Evolutionary conservation across 2,329 filamentous ascomycete genomes (phyloP).

Genomic region (Xenoacremonium recifei): DNA sequence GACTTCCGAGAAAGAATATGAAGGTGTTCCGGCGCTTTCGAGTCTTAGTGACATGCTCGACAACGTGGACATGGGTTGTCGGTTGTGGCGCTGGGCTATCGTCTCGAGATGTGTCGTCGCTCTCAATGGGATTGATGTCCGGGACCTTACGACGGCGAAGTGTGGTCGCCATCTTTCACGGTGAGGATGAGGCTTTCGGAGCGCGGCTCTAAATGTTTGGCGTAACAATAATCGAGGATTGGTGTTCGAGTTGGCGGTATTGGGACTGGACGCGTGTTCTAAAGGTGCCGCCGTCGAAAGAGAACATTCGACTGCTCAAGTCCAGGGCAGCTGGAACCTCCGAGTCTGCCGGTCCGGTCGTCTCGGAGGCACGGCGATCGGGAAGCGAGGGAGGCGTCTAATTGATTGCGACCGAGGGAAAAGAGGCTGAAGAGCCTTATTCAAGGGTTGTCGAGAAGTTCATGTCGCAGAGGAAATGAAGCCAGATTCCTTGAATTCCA

Average conservation of each 20-base stretch:
- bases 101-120: conserved; percentile 22
- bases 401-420: too few species aligned
- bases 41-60: conserved; percentile 45
- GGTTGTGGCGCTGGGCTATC: conserved; percentile 25
- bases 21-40: conserved; percentile 76
- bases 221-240: too few species aligned
- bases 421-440: not conserved
- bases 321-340: too few species aligned
- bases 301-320: too few species aligned
- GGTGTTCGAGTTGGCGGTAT: too few species aligned
- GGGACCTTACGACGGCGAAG: conserved; percentile 31
- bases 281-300: too few species aligned
- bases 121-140: conserved; percentile 19
- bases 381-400: too few species aligned
- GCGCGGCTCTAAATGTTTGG: too few species aligned
- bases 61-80: conserved; percentile 39
- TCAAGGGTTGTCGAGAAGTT: not conserved
- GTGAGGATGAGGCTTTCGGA: too few species aligned
- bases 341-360: too few species aligned
- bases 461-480: not conserved
- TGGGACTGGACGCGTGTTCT: too few species aligned
- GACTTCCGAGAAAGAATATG: conserved; percentile 81
- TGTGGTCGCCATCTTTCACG: conserved; percentile 29
- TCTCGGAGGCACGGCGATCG: too few species aligned
- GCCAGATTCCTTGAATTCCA: not conserved